Conservation (phyloP, 257 asterid species). For the Nicotiana undulata region DNA sequence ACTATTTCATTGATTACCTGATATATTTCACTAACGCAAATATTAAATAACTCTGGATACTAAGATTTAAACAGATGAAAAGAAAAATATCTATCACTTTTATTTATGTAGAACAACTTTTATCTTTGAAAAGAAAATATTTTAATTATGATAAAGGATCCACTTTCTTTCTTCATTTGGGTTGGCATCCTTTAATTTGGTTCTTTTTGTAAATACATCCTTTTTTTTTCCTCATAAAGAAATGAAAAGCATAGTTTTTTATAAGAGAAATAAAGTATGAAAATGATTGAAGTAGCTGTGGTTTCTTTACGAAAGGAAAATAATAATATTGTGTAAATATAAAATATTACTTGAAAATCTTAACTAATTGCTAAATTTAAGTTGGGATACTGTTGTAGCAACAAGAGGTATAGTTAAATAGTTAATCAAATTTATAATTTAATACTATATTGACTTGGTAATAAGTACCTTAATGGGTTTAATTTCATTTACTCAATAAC, state of each 20-base stretch:
- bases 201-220: neutral
- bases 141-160: neutral
- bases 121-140: neutral
- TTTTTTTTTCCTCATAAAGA: neutral
- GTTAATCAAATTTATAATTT: no score
- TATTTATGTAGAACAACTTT: neutral
- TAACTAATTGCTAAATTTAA: no score
- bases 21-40: no score
- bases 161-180: neutral
- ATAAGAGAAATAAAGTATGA: neutral
- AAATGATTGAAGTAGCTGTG: neutral
- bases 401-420: neutral
- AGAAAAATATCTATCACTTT: no score
- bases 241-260: neutral
- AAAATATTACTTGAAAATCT: no score
- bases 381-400: neutral
- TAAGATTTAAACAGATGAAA: no score
- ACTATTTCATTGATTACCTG: no score
- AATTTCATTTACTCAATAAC: neutral
- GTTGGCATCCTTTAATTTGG: neutral
- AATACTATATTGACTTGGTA: neutral
- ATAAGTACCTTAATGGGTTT: neutral
- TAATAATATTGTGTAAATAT: no score
- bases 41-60: no score
- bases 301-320: neutral